These are phyloP conservation scores for Acer saccharum DNA, from an alignment of 345 rosid species.

Conservation along the genomic window DNA sequence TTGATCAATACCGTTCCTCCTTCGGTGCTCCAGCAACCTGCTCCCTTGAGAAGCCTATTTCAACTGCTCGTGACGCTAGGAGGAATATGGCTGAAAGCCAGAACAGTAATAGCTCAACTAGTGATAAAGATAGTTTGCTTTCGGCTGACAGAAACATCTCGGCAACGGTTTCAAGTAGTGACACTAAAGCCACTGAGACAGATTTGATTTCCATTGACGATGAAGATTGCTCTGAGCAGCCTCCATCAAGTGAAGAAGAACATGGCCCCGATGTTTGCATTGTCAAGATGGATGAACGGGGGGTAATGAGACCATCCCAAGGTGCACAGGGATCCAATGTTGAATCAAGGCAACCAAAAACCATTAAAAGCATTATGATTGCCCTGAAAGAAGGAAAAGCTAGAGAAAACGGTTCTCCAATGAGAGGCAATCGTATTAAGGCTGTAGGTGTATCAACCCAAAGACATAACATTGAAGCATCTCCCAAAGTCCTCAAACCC, in stretches of 20 bases:
- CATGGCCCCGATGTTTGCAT: conserved; percentile 32
- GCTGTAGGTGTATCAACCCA: conserved; percentile 44
- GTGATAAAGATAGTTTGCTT: conserved; percentile 77
- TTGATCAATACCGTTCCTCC: conserved; percentile 74
- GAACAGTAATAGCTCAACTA: conserved; percentile 78
- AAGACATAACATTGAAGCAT: conserved; percentile 56
- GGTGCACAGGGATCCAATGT: conserved; percentile 48
- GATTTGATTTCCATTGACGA: conserved; percentile 61
- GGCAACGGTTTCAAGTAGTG: conserved; percentile 38
- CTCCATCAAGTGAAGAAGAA: conserved; percentile 50
- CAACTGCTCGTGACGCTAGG: conserved; percentile 43
- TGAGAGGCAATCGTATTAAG: conserved; percentile 69
- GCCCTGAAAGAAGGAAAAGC: conserved; percentile 90
- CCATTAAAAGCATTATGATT: conserved; percentile 83
- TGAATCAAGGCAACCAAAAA: conserved; percentile 78
- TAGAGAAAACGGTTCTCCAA: conserved; percentile 83
- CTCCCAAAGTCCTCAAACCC: conserved; percentile 68
- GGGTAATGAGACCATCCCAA: conserved; percentile 39
- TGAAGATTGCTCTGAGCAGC: conserved; percentile 57
- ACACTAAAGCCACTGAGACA: conserved; percentile 52
- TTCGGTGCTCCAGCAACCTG: conserved; percentile 41
- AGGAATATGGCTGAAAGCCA: conserved; percentile 89
- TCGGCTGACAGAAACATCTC: conserved; percentile 50
- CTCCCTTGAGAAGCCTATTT: conserved; percentile 58
- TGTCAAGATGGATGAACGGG: conserved; percentile 54